These are phyloP conservation scores for Hypoxylon intermedium DNA, from an alignment of 495 filamentous ascomycete genomes.

Conservation along the genomic window DNA sequence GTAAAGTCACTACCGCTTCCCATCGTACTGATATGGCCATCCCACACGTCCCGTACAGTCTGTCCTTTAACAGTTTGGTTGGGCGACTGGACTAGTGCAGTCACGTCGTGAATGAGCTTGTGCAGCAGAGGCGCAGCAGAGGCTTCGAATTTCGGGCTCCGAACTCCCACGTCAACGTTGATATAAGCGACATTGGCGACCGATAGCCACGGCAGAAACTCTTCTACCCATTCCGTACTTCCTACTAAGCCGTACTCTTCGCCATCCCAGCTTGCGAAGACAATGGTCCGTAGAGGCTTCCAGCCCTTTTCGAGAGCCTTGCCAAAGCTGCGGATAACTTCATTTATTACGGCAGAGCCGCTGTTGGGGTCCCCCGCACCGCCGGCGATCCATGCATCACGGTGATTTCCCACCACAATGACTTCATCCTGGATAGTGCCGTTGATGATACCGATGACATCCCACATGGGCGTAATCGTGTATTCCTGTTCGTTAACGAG, in stretches of 20 bases:
- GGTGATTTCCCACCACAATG: conserved; percentile 91
- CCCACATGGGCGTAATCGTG: conserved; percentile 87
- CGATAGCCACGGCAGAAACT: conserved; percentile 85
- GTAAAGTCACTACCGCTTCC: conserved; percentile 88
- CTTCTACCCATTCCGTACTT: conserved; percentile 95
- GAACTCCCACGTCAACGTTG: conserved; percentile 84
- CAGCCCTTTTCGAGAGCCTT: conserved; percentile 79
- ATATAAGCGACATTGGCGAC: conserved; percentile 83
- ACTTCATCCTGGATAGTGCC: conserved; percentile 84
- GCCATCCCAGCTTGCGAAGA: conserved; percentile 95
- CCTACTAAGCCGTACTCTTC: conserved; percentile 93
- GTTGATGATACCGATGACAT: conserved; percentile 93
- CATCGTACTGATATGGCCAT: conserved; percentile 67
- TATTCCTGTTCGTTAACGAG: conserved; percentile 90
- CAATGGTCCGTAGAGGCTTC: conserved; percentile 88
- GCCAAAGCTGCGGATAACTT: conserved; percentile 83
- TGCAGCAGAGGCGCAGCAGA: conserved; percentile 81
- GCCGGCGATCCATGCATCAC: conserved; percentile 92
- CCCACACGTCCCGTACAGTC: conserved; percentile 79
- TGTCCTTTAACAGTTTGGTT: conserved; percentile 82
- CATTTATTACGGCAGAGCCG: conserved; percentile 88
- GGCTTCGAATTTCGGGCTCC: conserved; percentile 73
- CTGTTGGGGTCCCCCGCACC: conserved; percentile 88
- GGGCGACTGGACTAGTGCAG: conserved; percentile 74
- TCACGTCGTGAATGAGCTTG: conserved; percentile 73